A percentile compares a stretch with the other conserved stretches of the same genome.
Evolutionary conservation across 768 basidiomycete genomes (phyloP).

Genomic region (Mrakia frigida): DNA sequence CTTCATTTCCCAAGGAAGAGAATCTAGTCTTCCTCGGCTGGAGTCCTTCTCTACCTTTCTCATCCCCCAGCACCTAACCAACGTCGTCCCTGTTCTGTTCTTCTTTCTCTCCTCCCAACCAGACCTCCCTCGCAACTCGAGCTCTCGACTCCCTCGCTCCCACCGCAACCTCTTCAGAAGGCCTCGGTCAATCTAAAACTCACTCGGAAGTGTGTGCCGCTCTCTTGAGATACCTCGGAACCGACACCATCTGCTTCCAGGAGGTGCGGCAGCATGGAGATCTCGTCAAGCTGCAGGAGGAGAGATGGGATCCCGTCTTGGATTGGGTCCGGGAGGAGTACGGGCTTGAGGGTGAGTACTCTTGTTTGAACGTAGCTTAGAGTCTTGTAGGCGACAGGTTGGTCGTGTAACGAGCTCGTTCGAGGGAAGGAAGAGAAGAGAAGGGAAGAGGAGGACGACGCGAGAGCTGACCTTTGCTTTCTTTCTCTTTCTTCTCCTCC

Average conservation of each 20-base stretch:
- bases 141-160: constrained; percentile 60
- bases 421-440: neutral
- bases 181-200: constrained; percentile 35
- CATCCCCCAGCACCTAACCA: neutral
- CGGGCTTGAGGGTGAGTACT: constrained; percentile 49
- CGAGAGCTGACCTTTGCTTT: neutral
- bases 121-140: constrained; percentile 89
- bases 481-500: neutral
- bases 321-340: constrained; percentile 68
- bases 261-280: constrained; percentile 60
- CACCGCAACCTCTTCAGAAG: neutral
- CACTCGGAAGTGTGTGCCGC: constrained; percentile 61
- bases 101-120: neutral
- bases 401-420: no score
- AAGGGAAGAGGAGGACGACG: neutral
- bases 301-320: constrained; percentile 84
- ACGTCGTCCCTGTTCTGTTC: neutral
- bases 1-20: neutral
- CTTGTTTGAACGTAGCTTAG: neutral
- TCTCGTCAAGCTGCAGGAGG: constrained; percentile 70
- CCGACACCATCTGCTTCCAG: constrained; percentile 90
- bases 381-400: neutral
- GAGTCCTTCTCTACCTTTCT: neutral
- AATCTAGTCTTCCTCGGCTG: no score
- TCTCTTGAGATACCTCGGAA: constrained; percentile 80